Conservation (phyloP, 441 rosid species). For the Corymbia citriodora region DNA sequence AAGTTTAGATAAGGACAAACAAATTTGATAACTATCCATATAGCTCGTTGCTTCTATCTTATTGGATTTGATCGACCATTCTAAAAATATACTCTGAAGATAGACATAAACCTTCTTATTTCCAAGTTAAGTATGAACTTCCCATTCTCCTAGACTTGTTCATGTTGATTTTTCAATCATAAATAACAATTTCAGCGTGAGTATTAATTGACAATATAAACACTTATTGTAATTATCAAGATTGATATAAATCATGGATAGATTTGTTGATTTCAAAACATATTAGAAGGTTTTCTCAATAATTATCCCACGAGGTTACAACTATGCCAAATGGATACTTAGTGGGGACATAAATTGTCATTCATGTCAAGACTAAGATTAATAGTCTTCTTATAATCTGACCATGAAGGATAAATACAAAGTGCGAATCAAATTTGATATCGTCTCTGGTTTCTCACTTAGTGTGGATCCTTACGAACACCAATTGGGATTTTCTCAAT, state of each 20-base stretch:
- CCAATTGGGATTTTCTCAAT: accelerated
- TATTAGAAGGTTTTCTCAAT: background rate
- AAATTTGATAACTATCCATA: accelerated
- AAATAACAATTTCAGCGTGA: accelerated
- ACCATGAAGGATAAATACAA: accelerated
- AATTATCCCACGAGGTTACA: background rate
- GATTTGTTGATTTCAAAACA: background rate
- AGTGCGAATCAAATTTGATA: background rate
- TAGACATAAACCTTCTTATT: accelerated
- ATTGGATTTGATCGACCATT: background rate
- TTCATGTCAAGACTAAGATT: background rate
- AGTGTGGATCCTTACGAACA: background rate
- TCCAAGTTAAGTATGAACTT: too few species aligned
- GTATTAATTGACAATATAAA: too few species aligned
- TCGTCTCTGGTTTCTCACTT: background rate
- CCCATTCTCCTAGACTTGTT: too few species aligned
- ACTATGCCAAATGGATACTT: accelerated
- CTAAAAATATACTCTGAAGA: background rate
- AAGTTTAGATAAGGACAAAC: accelerated
- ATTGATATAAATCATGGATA: accelerated
- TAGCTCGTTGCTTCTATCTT: background rate
- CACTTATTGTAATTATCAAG: accelerated
- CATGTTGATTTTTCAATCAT: accelerated
- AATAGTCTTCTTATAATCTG: background rate
- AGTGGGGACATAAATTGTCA: background rate